Base-by-base conservation (phyloP, 176 grass and related monocot species). In the Otatea glauca region DNA sequence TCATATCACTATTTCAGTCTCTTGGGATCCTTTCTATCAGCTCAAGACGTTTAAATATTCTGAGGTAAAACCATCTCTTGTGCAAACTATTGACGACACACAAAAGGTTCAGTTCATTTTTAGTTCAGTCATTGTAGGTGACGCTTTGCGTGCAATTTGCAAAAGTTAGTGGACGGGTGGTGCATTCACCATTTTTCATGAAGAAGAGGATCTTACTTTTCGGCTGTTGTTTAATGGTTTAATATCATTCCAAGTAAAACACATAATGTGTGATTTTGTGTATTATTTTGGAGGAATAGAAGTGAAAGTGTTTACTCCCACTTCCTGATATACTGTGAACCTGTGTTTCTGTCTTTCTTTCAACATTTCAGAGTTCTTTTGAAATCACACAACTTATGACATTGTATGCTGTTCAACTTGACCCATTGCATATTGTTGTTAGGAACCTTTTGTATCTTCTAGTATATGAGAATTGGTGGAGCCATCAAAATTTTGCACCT, bases 1-100 rank as follows among this genome's bases (percentile, higher is more conserved):
- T 99, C 87, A 99, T 99, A 84, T 90, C 93, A 86, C 83, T 99
- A 73, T 96, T 99, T 87, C 93, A 99, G 65, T 95, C 96, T 17
- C 93, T 99, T 75, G 96, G 91, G 27, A 91, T 88, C 58, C 96
- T 99, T 74, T 92, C 96, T 82, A 92, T 96, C 70, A 99, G 96
- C 78, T 80, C 96, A 71, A 84, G 96, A 76, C 93, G 94, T 76
- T 93, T 99, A 87, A 98, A 95, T 91, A 92, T 94, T 71, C 70
- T 99, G 77, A 94, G 96, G 96, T 99, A 85, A 79, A 65, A 38
- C 16, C 48, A 74, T 86, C 49, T 65, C 55, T 83, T 72, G 11
- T 72, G 34, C 55, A 43, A 68, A 82, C 38, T 80, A 20, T 54
- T 66, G 49, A 72, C 37, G 38, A 10, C 49, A 72, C 51, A 17